Conservation (phyloP, 495 filamentous ascomycete genomes). For the Penicillium soppii region DNA sequence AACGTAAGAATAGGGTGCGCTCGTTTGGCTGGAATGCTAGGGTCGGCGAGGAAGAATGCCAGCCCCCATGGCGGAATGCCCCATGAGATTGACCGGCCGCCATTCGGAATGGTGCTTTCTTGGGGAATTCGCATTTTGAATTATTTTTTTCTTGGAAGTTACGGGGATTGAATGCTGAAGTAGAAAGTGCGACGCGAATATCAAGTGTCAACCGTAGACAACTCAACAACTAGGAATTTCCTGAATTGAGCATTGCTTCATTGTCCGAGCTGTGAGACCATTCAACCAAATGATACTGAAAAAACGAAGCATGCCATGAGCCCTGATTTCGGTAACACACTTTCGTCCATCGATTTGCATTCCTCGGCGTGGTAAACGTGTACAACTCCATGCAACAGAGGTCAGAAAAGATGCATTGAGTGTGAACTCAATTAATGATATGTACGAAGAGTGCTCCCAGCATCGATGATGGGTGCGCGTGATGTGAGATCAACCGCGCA, state of each 20-base stretch:
- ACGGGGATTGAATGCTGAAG: neutral
- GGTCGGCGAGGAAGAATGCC: constrained; percentile 35
- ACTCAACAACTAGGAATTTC: neutral
- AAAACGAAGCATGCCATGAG: neutral
- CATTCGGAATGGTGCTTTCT: constrained; percentile 28
- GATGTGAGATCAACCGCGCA: neutral
- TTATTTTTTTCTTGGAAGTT: neutral
- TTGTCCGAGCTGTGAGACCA: neutral
- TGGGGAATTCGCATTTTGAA: neutral
- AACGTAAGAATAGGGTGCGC: constrained; percentile 31
- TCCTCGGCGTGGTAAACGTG: constrained; percentile 15
- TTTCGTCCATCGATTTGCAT: constrained; percentile 6
- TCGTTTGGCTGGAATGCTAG: constrained; percentile 33
- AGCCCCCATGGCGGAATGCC: constrained; percentile 25
- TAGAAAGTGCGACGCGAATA: constrained; percentile 8
- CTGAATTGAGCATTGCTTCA: neutral
- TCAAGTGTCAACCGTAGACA: neutral
- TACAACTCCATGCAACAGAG: neutral
- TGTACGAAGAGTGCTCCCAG: constrained; percentile 7
- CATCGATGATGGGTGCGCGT: neutral
- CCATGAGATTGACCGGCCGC: constrained; percentile 16
- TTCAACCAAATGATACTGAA: neutral
- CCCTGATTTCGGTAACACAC: neutral
- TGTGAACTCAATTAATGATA: constrained; percentile 7
- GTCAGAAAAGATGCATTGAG: constrained; percentile 7